Conservation (phyloP, 1,139 yeast genomes). For the Lodderomyces orthopsilosis region DNA sequence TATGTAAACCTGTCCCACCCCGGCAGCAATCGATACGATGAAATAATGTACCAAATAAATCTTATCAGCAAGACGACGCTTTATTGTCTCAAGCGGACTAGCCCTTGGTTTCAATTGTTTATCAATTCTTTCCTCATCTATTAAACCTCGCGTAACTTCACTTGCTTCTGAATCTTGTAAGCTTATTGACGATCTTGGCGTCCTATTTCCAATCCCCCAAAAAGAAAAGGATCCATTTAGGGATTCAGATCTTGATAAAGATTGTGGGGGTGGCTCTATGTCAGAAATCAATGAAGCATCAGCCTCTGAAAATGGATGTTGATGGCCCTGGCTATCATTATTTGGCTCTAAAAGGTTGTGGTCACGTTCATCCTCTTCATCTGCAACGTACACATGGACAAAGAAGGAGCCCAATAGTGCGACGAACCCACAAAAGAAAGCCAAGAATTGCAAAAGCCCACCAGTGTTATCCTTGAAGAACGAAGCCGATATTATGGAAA, state of each 20-base stretch:
- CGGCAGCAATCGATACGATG: conserved; percentile 35
- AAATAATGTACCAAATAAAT: conserved; percentile 33
- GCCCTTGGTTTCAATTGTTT: background rate
- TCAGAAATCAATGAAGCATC: conserved; percentile 11
- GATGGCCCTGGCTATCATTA: background rate
- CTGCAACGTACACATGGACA: conserved; percentile 30
- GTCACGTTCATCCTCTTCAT: conserved; percentile 16
- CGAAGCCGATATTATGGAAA: conserved; percentile 44
- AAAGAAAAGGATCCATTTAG: conserved; percentile 37
- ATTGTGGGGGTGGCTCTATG: conserved; percentile 8
- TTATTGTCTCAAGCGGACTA: conserved; percentile 26
- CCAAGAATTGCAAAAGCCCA: conserved; percentile 35
- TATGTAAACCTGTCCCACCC: conserved; percentile 44
- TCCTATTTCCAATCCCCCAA: conserved; percentile 30
- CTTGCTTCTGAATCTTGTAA: conserved; percentile 14
- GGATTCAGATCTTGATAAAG: conserved; percentile 16
- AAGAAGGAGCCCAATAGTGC: conserved; percentile 40
- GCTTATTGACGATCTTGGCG: conserved; percentile 26
- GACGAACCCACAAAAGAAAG: conserved; percentile 35
- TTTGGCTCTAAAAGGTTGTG: conserved; percentile 6
- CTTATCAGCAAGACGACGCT: conserved; percentile 22
- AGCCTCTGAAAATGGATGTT: conserved; percentile 7
- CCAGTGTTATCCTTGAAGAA: conserved; percentile 45
- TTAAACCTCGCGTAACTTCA: conserved; percentile 4
- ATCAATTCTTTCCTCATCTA: background rate